Percentiles rank a stretch among this genome's conserved stretches.
Conservation (phyloP, 345 rosid species). For the Corchorus olitorius region DNA sequence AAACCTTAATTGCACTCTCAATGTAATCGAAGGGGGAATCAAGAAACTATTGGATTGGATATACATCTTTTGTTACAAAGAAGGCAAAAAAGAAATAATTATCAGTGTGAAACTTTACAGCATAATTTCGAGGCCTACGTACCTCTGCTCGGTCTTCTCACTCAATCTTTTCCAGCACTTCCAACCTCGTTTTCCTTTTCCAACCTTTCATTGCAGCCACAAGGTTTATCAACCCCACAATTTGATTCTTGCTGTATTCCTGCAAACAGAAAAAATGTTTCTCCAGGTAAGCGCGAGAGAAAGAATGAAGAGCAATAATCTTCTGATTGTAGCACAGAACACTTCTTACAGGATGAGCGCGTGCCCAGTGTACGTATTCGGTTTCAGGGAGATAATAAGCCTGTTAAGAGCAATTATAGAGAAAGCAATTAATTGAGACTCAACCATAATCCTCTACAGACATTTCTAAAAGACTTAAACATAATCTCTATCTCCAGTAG, state of each 20-base stretch:
- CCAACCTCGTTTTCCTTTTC: slow-evolving; percentile 92
- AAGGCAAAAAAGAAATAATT: not conserved
- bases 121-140: slow-evolving; percentile 12
- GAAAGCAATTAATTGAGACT: not conserved
- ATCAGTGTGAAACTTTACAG: slow-evolving; percentile 25
- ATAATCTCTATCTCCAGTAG: not conserved
- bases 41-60: slow-evolving; percentile 15
- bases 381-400: slow-evolving; percentile 97
- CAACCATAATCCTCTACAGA: not conserved
- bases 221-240: slow-evolving; percentile 78
- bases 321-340: not conserved
- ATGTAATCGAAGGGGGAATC: not conserved
- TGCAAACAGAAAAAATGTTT: slow-evolving; percentile 27
- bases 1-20: slow-evolving; percentile 16
- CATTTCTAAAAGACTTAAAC: not conserved
- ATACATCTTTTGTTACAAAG: slow-evolving; percentile 15
- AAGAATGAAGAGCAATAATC: not conserved
- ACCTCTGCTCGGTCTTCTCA: slow-evolving; percentile 43
- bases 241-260: slow-evolving; percentile 83
- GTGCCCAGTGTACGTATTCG: slow-evolving; percentile 94
- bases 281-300: not conserved
- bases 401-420: slow-evolving; percentile 40
- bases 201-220: slow-evolving; percentile 95
- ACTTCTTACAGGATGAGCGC: slow-evolving; percentile 80
- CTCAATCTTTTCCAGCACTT: slow-evolving; percentile 83